Percentiles rank a stretch among this genome's conserved stretches.
These are phyloP conservation scores for Trichoderma afroharzianum DNA, from an alignment of 2,329 filamentous ascomycete species.

Conservation along the genomic window DNA sequence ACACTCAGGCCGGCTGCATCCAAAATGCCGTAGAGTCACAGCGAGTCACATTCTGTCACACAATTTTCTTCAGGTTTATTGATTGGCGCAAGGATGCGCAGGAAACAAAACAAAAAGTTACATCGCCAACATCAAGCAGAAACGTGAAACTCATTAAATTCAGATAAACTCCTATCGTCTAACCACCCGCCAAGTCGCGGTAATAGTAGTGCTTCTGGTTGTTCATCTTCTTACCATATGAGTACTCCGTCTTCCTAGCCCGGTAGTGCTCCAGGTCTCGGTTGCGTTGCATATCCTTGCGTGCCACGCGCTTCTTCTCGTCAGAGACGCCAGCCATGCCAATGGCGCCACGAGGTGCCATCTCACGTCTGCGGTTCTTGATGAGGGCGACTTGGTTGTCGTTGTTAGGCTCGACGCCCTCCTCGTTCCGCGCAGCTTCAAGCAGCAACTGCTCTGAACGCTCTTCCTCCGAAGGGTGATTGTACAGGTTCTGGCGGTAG, in stretches of 20 bases:
- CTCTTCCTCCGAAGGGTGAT: slow-evolving; percentile 76
- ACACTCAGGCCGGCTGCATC: not conserved
- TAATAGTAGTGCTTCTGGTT: slow-evolving; percentile 63
- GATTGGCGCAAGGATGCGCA: not conserved
- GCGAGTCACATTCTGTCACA: not conserved
- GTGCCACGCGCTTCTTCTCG: slow-evolving; percentile 67
- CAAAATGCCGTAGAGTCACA: not conserved
- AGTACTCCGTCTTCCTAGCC: slow-evolving; percentile 62
- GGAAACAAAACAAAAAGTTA: not conserved
- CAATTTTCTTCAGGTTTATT: not conserved
- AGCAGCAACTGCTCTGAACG: slow-evolving; percentile 65
- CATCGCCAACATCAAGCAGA: not conserved
- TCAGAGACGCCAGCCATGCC: slow-evolving; percentile 77
- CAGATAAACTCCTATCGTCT: slow-evolving; percentile 20
- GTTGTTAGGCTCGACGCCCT: slow-evolving; percentile 35
- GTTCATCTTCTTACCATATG: slow-evolving; percentile 70
- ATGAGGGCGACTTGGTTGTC: slow-evolving; percentile 34
- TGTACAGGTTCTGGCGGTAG: slow-evolving; percentile 87
- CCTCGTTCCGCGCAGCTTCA: slow-evolving; percentile 39
- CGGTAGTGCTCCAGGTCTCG: slow-evolving; percentile 61
- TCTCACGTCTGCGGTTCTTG: slow-evolving; percentile 44
- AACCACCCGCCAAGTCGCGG: slow-evolving; percentile 45
- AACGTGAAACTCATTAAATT: not conserved
- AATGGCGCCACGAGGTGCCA: slow-evolving; percentile 65
- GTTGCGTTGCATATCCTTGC: slow-evolving; percentile 64